Evolutionary conservation across 176 grass and related monocot species (phyloP).

Genomic region (Eleusine indica): DNA sequence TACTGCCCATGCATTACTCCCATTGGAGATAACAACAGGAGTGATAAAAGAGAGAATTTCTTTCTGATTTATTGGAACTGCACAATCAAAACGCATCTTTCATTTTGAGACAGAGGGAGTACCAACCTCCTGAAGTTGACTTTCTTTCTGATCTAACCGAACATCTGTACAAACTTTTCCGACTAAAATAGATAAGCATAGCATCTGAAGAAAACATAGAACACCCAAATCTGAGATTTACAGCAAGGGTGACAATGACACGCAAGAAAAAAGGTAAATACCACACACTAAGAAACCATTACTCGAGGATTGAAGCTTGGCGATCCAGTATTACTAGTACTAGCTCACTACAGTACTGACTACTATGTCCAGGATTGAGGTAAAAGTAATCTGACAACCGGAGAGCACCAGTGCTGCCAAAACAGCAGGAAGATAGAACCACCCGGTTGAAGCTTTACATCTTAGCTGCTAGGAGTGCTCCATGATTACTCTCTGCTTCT

Average conservation of each 20-base stretch:
- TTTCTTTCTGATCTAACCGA: neutral
- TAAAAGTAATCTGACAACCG: neutral
- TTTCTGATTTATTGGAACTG: neutral
- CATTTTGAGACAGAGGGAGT: neutral
- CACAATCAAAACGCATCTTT: neutral
- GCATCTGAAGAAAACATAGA: neutral
- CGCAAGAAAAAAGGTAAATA: neutral
- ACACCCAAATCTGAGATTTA: neutral
- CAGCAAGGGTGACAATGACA: neutral
- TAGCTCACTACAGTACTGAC: neutral
- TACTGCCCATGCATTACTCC: too few species aligned
- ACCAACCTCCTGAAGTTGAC: neutral
- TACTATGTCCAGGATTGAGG: constrained; percentile 1
- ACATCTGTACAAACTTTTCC: neutral
- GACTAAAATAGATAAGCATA: neutral
- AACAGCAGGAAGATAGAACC: neutral
- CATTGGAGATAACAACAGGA: too few species aligned
- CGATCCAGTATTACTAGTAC: neutral
- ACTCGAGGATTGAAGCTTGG: neutral
- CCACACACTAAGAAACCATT: neutral
- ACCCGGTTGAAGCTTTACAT: constrained; percentile 12
- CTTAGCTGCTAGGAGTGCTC: neutral
- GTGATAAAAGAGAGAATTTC: too few species aligned
- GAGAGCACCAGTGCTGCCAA: neutral
- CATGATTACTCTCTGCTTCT: constrained; percentile 44